phyloP scores from a whole-genome alignment of 2,329 filamentous ascomycete species.

The Pseudogymnoascus sp. region DNA sequence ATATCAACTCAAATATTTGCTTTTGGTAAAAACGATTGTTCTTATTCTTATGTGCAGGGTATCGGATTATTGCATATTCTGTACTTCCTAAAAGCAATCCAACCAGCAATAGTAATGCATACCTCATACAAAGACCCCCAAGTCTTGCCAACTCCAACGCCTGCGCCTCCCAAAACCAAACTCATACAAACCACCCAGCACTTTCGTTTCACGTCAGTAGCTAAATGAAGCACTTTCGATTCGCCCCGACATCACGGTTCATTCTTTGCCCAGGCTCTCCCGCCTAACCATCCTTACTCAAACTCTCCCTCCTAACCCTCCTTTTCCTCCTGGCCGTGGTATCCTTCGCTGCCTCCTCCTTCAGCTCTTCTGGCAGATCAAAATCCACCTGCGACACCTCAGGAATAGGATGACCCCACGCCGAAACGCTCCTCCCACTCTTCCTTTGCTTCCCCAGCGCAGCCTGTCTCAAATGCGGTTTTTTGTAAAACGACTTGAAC shows the following conservation, averaged over 20 bases:
- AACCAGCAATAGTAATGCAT: constrained; percentile 3
- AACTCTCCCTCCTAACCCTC: constrained; percentile 25
- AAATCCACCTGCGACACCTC: constrained; percentile 68
- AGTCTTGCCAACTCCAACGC: constrained; percentile 15
- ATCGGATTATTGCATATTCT: neutral
- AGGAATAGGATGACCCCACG: constrained; percentile 77
- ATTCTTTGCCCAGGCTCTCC: constrained; percentile 17
- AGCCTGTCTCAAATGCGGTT: constrained; percentile 64
- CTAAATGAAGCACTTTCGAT: constrained; percentile 33
- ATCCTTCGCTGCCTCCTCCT: constrained; percentile 43
- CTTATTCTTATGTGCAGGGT: constrained; percentile 5
- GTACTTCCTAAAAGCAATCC: neutral
- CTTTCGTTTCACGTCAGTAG: constrained; percentile 13
- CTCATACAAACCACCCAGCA: neutral
- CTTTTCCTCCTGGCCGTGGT: constrained; percentile 57
- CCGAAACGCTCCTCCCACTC: constrained; percentile 61
- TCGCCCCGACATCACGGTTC: constrained; percentile 19
- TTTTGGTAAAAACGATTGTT: neutral
- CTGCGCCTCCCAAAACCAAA: neutral
- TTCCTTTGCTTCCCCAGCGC: constrained; percentile 63
- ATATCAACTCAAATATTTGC: neutral
- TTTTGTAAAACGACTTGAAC: constrained; percentile 79
- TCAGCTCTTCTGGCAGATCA: constrained; percentile 54
- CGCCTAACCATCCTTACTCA: constrained; percentile 34
- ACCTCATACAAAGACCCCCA: constrained; percentile 10